Base-by-base conservation (phyloP, 1,284 basidiomycete species). In the Neotropicomus parvogracilis region DNA sequence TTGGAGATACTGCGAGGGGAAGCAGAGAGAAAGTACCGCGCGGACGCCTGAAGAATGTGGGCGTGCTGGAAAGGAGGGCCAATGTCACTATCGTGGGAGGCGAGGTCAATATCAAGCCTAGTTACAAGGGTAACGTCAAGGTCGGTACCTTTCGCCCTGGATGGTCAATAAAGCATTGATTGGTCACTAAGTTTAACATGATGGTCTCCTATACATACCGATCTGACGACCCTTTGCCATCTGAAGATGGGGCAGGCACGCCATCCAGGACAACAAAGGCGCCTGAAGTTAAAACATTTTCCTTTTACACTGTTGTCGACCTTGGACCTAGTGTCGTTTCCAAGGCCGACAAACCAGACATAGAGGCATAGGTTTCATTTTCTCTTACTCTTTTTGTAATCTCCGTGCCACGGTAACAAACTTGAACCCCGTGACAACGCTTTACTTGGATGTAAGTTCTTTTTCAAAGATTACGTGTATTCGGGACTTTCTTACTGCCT, bases 191-290 rank as follows among this genome's bases (percentile, higher is more conserved):
- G 92, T 92, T 94, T 65, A 93, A 94, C 60, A 86, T 95, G 80
- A 77, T 93, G 50, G 85, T 97, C 2, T 84, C 90, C 6, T 97
- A 92, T 65, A 95, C 91, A 0, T 97, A 97, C 66, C 81, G 88
- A 29, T 88, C 88, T 0, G 93, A 95, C 60, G 93, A 95, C 50
- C 75, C 83, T 1, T 73, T 79, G 4, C 76, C 79, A 6, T 80
- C 81, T 8, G 82, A 83, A 44, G 75, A 78, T 55, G 78, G 78
- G 31, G 70, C 64, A 27, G 74, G 71, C 16, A 79, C 77, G 13
- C 71, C 75, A 14, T 78, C 77, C 35, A 67, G 69, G 16, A 57
- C 70, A 28, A 58, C 67, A 34, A 76, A 77, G 52, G 66, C 67
- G 1, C 77, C 81, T 6, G 85, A 89, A 64, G 80, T 84, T 60